Percentiles rank a stretch among this genome's conserved stretches.
These are phyloP conservation scores for Teratosphaeria nubilosa DNA, from an alignment of 2,329 filamentous ascomycete genomes.

Conservation along the genomic window DNA sequence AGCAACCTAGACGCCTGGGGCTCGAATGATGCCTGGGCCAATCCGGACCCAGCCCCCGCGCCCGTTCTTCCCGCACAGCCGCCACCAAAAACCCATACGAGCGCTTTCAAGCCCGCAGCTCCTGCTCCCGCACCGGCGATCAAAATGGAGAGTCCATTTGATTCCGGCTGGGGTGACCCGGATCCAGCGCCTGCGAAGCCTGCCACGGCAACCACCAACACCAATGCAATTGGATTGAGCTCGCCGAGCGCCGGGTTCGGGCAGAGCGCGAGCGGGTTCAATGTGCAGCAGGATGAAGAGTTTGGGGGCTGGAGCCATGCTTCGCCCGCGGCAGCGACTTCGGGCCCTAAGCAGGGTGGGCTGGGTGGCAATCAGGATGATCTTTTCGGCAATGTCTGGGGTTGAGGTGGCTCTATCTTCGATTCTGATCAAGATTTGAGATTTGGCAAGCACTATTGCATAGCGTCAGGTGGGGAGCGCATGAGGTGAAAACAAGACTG, in stretches of 20 bases:
- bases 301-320: constrained; percentile 91
- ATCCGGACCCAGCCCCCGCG: constrained; percentile 43
- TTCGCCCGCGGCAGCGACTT: constrained; percentile 34
- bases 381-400: constrained; percentile 92
- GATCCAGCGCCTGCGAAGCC: constrained; percentile 38
- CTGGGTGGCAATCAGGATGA: constrained; percentile 59
- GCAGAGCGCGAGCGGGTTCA: constrained; percentile 16
- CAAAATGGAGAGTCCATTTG: constrained; percentile 28
- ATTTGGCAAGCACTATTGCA: neutral
- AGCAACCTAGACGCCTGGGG: constrained; percentile 70
- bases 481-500: neutral
- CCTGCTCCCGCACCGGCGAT: constrained; percentile 11
- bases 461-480: neutral
- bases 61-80: constrained; percentile 25
- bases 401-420: constrained; percentile 38
- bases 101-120: constrained; percentile 32
- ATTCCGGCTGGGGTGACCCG: constrained; percentile 53
- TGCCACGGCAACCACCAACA: constrained; percentile 1
- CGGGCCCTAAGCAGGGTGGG: constrained; percentile 33
- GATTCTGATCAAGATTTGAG: neutral
- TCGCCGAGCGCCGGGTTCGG: neutral
- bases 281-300: constrained; percentile 81
- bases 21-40: constrained; percentile 69
- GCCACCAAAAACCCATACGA: constrained; percentile 31
- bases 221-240: neutral